phyloP scores from a whole-genome alignment of 139 green algal genomes.

The Auxenochlorella pyrenoidosa region DNA sequence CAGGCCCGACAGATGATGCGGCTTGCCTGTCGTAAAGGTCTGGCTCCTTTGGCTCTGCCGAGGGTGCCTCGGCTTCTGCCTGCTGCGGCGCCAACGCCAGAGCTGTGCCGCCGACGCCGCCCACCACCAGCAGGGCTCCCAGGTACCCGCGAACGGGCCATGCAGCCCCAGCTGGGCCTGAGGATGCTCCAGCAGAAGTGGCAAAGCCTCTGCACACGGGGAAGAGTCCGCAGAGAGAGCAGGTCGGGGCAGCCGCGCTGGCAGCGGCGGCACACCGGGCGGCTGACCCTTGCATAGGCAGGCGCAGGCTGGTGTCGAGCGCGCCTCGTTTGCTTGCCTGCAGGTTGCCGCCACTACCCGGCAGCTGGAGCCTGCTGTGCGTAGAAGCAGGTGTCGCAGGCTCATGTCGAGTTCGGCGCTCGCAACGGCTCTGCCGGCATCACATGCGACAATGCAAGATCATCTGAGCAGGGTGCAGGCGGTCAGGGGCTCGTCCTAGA shows the following conservation, averaged over 20 bases:
- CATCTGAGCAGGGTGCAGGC: too few species aligned
- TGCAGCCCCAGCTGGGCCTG: neutral
- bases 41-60: constrained; percentile 16
- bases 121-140: neutral
- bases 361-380: too few species aligned
- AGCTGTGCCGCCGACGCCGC: neutral
- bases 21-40: constrained; percentile 18
- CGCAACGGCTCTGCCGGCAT: too few species aligned
- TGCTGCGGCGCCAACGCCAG: neutral
- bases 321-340: too few species aligned
- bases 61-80: neutral
- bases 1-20: neutral
- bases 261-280: too few species aligned
- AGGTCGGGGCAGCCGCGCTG: neutral
- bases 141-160: neutral
- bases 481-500: too few species aligned
- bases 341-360: too few species aligned
- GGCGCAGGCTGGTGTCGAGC: too few species aligned
- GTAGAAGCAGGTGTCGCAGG: too few species aligned
- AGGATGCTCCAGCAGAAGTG: neutral
- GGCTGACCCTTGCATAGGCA: neutral
- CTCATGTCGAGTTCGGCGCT: too few species aligned
- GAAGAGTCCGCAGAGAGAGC: neutral
- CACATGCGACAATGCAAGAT: too few species aligned
- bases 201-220: neutral